Percentiles rank a stretch among this genome's conserved stretches.
These are phyloP conservation scores for Beta corolliflora DNA, from an alignment of 179 eudicot genomes.

Conservation along the genomic window DNA sequence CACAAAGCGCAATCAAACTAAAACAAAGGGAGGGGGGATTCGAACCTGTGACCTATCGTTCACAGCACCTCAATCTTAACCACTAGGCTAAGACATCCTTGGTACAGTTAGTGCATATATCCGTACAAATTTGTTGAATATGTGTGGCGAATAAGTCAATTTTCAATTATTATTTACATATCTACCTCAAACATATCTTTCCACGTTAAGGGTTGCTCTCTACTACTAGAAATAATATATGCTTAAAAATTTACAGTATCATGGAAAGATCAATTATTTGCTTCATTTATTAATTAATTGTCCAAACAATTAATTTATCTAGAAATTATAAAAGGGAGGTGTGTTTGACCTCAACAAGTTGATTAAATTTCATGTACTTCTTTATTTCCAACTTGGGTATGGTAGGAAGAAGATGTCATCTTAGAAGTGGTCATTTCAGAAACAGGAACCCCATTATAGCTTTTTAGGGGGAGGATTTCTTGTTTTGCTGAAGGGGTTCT, in stretches of 20 bases:
- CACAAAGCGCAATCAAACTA: rapidly evolving
- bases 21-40: rapidly evolving
- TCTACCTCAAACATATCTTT: no score
- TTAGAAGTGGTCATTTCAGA: constrained; percentile 16
- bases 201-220: no score
- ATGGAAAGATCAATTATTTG: no score
- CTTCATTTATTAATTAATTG: no score
- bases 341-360: background rate
- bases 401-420: background rate
- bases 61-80: rapidly evolving
- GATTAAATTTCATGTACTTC: background rate
- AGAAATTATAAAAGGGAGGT: background rate
- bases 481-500: background rate
- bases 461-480: background rate
- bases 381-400: background rate
- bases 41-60: rapidly evolving
- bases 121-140: no score
- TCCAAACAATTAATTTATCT: no score
- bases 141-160: no score
- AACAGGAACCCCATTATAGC: background rate
- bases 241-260: no score
- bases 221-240: no score
- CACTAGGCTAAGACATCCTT: no score
- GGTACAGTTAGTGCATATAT: no score
- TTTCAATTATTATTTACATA: no score